Conservation (phyloP, 2,329 filamentous ascomycete species). For the Alternaria ethzedia region DNA sequence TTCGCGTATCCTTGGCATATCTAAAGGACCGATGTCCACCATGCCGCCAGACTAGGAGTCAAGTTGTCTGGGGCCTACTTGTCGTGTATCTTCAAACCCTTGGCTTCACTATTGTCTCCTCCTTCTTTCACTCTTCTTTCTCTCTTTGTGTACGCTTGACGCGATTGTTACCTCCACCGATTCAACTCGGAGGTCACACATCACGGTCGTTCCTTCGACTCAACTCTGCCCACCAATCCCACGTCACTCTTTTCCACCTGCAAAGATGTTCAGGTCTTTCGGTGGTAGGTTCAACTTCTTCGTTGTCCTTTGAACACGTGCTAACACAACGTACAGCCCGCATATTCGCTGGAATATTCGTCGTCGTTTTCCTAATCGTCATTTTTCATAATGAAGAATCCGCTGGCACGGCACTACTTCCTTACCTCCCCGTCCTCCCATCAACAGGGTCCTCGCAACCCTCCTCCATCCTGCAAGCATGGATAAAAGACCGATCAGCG, state of each 20-base stretch:
- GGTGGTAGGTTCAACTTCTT: conserved; percentile 20
- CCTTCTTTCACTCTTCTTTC: not conserved
- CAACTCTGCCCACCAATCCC: not conserved
- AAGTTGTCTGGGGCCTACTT: not conserved
- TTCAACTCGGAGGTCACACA: conserved; percentile 18
- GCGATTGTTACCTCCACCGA: conserved; percentile 7
- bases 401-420: conserved; percentile 26
- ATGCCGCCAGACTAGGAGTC: not conserved
- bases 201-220: conserved; percentile 2
- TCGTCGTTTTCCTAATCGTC: conserved; percentile 32
- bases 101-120: not conserved
- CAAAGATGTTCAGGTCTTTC: conserved; percentile 26
- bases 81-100: not conserved
- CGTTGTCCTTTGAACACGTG: not conserved
- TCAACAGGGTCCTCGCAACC: conserved; percentile 15
- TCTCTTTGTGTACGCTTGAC: conserved; percentile 3
- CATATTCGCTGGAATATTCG: conserved; percentile 27
- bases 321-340: conserved; percentile 25
- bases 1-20: conserved; percentile 12
- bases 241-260: conserved; percentile 2
- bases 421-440: conserved; percentile 30
- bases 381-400: conserved; percentile 35
- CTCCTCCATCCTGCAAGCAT: conserved; percentile 27
- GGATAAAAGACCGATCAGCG: conserved; percentile 36
- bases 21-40: conserved; percentile 4